These are phyloP conservation scores for Pseudoperonospora humuli DNA, from an alignment of 352 stramenopile genomes.

Conservation along the genomic window DNA sequence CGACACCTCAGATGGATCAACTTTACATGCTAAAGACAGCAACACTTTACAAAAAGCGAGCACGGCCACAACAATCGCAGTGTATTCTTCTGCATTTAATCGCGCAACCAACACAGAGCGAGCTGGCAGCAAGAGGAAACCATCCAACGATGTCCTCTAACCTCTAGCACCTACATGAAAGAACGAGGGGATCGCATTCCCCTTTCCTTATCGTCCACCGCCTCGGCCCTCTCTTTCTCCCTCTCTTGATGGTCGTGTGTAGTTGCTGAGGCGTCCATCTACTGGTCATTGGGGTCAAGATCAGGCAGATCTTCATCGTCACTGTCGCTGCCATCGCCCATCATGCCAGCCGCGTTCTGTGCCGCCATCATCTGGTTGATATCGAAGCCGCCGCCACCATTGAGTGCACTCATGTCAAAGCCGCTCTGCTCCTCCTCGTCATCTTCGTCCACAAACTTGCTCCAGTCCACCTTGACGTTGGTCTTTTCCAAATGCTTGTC, in stretches of 20 bases:
- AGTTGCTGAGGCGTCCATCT: conserved; percentile 4
- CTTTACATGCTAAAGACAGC: no score
- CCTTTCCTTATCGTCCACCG: not conserved
- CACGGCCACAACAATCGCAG: conserved; percentile 9
- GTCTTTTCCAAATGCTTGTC: conserved; percentile 97
- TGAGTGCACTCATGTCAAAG: conserved; percentile 85
- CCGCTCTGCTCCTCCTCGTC: conserved; percentile 87
- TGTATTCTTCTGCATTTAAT: conserved; percentile 15
- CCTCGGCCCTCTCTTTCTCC: not conserved
- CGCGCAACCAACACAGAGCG: conserved; percentile 7
- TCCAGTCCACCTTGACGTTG: conserved; percentile 94
- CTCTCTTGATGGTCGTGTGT: not conserved
- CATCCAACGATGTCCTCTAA: conserved; percentile 1
- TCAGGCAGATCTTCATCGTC: conserved; percentile 84
- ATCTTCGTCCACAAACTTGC: conserved; percentile 96
- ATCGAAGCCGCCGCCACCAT: conserved; percentile 88
- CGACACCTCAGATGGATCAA: no score
- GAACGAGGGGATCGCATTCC: not conserved
- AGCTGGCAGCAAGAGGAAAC: conserved; percentile 6
- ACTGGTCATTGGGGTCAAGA: conserved; percentile 55
- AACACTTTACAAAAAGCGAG: not conserved
- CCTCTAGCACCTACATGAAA: conserved; percentile 2
- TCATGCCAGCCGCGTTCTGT: conserved; percentile 70
- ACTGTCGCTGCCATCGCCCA: conserved; percentile 53
- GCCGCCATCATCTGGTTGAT: conserved; percentile 92